Percentiles rank a stretch among this genome's conserved stretches.
Evolutionary conservation across 192 early-diverging fungal genomes (phyloP).

Genomic region (Coemansia sp.): DNA sequence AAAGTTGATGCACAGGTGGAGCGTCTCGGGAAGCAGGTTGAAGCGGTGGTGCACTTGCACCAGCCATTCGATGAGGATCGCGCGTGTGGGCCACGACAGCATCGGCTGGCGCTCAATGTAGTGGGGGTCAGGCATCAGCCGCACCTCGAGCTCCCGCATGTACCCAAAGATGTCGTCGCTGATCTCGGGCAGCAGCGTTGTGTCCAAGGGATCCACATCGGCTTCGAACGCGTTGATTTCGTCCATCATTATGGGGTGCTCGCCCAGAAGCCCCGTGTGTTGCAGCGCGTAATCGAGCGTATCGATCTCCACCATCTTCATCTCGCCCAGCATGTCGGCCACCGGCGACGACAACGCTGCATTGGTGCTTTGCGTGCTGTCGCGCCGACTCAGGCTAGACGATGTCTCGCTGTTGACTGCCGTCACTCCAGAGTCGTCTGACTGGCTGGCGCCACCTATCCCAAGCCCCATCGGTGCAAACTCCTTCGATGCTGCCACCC

Average conservation of each 20-base stretch:
- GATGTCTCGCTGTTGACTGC: conserved; percentile 11
- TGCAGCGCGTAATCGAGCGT: conserved; percentile 47
- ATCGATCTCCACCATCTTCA: conserved; percentile 44
- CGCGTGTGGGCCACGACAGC: conserved; percentile 57
- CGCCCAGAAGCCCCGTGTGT: conserved; percentile 42
- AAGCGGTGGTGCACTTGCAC: conserved; percentile 62
- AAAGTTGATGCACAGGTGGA: conserved; percentile 61
- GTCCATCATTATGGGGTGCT: conserved; percentile 32
- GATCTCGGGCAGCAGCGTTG: conserved; percentile 60
- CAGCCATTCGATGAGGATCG: conserved; percentile 62
- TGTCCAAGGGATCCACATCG: conserved; percentile 56
- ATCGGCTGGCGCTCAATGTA: conserved; percentile 58
- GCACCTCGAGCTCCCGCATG: conserved; percentile 63
- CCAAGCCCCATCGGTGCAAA: not conserved
- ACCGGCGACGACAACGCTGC: not conserved
- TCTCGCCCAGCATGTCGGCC: conserved; percentile 19
- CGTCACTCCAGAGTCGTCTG: conserved; percentile 11
- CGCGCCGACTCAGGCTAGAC: not conserved
- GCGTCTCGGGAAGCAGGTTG: conserved; percentile 63
- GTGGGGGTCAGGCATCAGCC: conserved; percentile 54
- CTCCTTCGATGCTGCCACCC: not conserved
- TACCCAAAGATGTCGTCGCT: conserved; percentile 67
- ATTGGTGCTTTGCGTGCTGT: conserved; percentile 1
- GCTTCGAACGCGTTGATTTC: conserved; percentile 58
- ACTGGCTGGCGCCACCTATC: not conserved